Conservation (phyloP, 164 flowering plant species). For the Annona cherimola region DNA sequence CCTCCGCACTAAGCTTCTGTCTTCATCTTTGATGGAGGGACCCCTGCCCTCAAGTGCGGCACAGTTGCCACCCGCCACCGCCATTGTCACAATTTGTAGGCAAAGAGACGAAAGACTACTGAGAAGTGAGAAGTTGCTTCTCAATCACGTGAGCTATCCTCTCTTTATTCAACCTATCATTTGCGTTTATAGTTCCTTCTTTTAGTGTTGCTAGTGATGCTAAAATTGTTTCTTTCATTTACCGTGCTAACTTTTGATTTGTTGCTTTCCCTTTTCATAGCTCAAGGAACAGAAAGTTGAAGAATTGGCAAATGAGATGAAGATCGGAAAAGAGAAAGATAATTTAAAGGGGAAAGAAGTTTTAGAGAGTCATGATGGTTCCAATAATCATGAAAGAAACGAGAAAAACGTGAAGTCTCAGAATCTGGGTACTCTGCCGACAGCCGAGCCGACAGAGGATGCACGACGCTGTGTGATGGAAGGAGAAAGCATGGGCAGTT, state of each 20-base stretch:
- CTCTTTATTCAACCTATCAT: too few species aligned
- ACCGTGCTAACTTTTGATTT: not conserved
- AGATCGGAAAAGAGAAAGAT: slow-evolving; percentile 36
- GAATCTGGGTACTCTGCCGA: slow-evolving; percentile 46
- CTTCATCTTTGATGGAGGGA: slow-evolving; percentile 92
- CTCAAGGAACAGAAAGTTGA: slow-evolving; percentile 63
- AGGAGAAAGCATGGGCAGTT: too few species aligned
- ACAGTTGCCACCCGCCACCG: slow-evolving; percentile 86
- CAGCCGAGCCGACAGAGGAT: too few species aligned
- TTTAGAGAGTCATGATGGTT: slow-evolving; percentile 18
- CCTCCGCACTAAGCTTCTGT: slow-evolving; percentile 85
- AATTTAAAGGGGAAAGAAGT: slow-evolving; percentile 52
- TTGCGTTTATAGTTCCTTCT: not conserved
- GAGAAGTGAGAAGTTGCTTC: slow-evolving; percentile 87
- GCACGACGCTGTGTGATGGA: too few species aligned
- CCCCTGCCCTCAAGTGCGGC: slow-evolving; percentile 90
- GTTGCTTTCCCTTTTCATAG: slow-evolving; percentile 22
- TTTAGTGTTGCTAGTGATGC: not conserved
- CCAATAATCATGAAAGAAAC: slow-evolving; percentile 10
- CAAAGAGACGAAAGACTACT: slow-evolving; percentile 89
- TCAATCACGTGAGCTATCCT: slow-evolving; percentile 58
- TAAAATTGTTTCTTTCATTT: not conserved
- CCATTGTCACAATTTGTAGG: slow-evolving; percentile 87
- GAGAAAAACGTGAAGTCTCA: slow-evolving; percentile 10
- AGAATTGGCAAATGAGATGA: slow-evolving; percentile 53